These are phyloP conservation scores for Triadica sebifera DNA, from an alignment of 345 rosid species.

Conservation along the genomic window DNA sequence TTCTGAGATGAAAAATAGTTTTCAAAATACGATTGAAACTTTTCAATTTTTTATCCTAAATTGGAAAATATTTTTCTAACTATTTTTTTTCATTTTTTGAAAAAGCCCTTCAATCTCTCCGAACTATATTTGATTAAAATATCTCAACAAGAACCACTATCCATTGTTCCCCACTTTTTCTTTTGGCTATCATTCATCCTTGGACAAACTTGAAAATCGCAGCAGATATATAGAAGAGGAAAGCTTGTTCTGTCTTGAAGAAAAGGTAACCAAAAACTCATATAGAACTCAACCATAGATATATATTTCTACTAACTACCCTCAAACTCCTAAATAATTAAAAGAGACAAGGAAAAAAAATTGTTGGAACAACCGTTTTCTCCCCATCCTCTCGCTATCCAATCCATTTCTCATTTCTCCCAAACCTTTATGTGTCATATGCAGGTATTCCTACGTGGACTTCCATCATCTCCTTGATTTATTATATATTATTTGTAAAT, in stretches of 20 bases:
- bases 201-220: background rate
- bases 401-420: background rate
- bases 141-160: background rate
- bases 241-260: background rate
- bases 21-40: too few species aligned
- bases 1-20: too few species aligned
- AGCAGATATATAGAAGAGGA: background rate
- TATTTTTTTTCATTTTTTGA: too few species aligned
- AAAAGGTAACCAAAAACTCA: background rate
- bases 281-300: background rate
- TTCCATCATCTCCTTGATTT: too few species aligned
- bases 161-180: background rate
- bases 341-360: too few species aligned
- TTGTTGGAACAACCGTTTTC: too few species aligned
- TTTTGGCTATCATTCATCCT: background rate
- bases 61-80: too few species aligned
- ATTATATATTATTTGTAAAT: too few species aligned
- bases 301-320: too few species aligned
- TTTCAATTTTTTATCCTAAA: too few species aligned
- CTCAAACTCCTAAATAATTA: too few species aligned
- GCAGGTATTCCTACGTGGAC: background rate
- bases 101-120: too few species aligned
- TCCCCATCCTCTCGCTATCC: background rate
- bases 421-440: background rate
- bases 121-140: background rate